Evolutionary conservation across 2,329 filamentous ascomycete species (phyloP).

Genomic region (Colletotrichum lentis): DNA sequence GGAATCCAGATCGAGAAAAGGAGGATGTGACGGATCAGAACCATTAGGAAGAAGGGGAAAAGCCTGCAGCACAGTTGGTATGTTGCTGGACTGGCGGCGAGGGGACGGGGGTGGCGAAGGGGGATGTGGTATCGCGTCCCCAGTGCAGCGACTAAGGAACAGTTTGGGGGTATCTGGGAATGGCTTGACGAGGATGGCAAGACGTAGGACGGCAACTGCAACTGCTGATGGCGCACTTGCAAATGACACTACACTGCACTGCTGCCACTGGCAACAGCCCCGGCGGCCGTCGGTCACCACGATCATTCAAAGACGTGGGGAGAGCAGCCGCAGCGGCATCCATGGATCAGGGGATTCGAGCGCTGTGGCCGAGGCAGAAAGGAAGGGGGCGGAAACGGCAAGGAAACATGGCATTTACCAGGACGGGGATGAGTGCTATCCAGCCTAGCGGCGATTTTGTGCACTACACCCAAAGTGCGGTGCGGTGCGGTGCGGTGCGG

Average conservation of each 20-base stretch:
- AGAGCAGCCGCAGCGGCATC: not conserved
- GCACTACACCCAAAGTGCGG: constrained; percentile 35
- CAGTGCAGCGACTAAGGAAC: constrained; percentile 16
- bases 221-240: not conserved
- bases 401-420: constrained; percentile 25
- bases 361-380: not conserved
- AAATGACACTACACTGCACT: not conserved
- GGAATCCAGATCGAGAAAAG: constrained; percentile 7
- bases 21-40: constrained; percentile 2
- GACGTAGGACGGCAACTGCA: not conserved
- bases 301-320: too few relatives aligned
- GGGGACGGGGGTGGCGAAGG: not conserved
- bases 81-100: not conserved
- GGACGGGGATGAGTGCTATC: constrained; percentile 26
- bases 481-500: constrained; percentile 26
- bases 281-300: not conserved
- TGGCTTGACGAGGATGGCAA: not conserved
- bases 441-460: constrained; percentile 27
- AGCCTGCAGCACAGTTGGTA: constrained; percentile 14
- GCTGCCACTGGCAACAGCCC: constrained; percentile 1
- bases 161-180: not conserved
- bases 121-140: not conserved
- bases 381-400: constrained; percentile 1
- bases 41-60: constrained; percentile 24
- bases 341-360: not conserved